Evolutionary conservation across 106 monocot genomes (phyloP).

Genomic region (Dioscorea zingiberensis): DNA sequence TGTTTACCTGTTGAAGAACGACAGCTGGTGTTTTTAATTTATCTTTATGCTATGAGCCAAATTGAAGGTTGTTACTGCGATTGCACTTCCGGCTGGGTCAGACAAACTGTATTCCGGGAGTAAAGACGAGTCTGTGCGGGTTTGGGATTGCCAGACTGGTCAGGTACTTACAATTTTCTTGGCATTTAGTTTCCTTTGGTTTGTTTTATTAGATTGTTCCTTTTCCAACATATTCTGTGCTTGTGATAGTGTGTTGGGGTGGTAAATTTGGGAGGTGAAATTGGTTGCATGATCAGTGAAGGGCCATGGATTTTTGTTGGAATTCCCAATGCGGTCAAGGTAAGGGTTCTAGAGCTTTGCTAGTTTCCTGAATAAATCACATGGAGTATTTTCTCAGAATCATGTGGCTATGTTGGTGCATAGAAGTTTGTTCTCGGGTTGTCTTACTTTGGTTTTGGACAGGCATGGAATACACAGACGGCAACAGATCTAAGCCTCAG

Average conservation of each 20-base stretch:
- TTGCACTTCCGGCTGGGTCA: conserved; percentile 81
- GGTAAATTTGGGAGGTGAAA: conserved; percentile 68
- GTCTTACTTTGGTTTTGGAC: background rate
- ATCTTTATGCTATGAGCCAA: background rate
- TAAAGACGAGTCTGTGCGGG: conserved; percentile 70
- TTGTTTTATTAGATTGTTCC: background rate
- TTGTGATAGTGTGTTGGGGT: conserved; percentile 59
- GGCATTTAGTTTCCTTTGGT: background rate
- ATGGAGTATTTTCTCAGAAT: background rate
- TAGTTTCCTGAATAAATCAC: background rate
- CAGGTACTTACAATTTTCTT: conserved; percentile 42
- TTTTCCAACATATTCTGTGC: background rate
- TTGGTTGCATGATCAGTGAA: conserved; percentile 94
- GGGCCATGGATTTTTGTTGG: conserved; percentile 95
- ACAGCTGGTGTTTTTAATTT: background rate
- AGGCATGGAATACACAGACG: conserved; percentile 77
- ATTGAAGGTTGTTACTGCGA: conserved; percentile 73
- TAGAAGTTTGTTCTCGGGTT: background rate
- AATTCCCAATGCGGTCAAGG: conserved; percentile 77
- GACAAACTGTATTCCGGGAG: conserved; percentile 94
- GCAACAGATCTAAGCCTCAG: conserved; percentile 50
- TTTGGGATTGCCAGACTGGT: conserved; percentile 95
- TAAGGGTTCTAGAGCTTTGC: conserved; percentile 7
- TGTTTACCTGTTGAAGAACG: too few species aligned
- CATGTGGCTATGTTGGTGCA: background rate